Percentiles rank a stretch among this genome's conserved stretches.
Evolutionary conservation across 192 early-diverging fungal genomes (phyloP).

Genomic region (Coemansia sp.): DNA sequence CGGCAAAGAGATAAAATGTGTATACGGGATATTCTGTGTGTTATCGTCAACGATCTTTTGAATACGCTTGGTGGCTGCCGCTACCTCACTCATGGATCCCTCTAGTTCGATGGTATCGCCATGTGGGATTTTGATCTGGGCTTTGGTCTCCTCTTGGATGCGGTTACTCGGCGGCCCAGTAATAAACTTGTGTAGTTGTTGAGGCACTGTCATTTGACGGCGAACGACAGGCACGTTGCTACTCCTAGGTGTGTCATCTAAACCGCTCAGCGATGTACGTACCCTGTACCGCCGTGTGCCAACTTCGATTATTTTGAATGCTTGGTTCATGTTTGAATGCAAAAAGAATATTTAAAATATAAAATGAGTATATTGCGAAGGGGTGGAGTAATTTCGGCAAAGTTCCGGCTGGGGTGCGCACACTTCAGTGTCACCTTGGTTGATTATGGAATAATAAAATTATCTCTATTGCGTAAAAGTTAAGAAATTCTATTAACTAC

Average conservation of each 20-base stretch:
- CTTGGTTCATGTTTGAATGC: constrained; percentile 1
- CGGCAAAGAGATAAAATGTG: constrained; percentile 50
- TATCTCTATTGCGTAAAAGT: background rate
- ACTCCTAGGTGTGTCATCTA: background rate
- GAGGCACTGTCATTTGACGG: constrained; percentile 10
- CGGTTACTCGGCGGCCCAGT: constrained; percentile 14
- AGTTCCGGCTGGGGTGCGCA: background rate
- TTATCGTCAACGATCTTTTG: constrained; percentile 18
- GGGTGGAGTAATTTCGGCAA: background rate
- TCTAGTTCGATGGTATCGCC: constrained; percentile 31
- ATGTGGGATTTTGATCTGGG: constrained; percentile 28
- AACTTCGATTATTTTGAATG: constrained; percentile 14
- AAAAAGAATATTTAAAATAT: background rate
- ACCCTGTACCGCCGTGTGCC: constrained; percentile 29
- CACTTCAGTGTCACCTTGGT: background rate
- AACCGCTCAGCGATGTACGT: constrained; percentile 10
- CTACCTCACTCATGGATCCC: constrained; percentile 18
- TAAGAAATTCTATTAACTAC: background rate
- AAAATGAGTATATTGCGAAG: background rate
- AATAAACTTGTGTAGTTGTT: constrained; percentile 29
- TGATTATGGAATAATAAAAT: background rate
- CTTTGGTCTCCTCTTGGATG: constrained; percentile 16
- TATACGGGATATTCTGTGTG: constrained; percentile 31
- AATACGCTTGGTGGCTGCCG: constrained; percentile 21
- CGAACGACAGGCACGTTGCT: background rate